phyloP scores from a whole-genome alignment of 1,284 basidiomycete species.

The Phellopilus nigrolimitatus region DNA sequence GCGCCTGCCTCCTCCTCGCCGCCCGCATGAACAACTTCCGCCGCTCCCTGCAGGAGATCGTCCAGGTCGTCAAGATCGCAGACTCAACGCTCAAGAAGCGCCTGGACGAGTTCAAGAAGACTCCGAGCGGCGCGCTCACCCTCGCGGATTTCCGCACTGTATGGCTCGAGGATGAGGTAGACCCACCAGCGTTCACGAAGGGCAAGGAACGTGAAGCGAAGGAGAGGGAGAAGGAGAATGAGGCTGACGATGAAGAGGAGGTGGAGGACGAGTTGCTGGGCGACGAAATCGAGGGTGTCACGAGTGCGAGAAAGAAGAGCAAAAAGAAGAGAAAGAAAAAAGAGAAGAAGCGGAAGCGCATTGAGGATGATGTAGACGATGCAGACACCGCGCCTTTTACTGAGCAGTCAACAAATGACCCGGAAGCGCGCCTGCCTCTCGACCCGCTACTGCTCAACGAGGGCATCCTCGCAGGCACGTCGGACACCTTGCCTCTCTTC shows the following conservation, averaged over 20 bases:
- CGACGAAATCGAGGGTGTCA: conserved; percentile 26
- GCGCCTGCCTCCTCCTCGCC: conserved; percentile 90
- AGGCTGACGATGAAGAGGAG: conserved; percentile 26
- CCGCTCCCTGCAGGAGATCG: conserved; percentile 89
- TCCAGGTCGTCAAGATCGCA: conserved; percentile 98
- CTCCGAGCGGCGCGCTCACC: conserved; percentile 81
- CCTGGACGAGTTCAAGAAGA: conserved; percentile 93
- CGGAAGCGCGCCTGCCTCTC: conserved; percentile 28
- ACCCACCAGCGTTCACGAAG: conserved; percentile 84
- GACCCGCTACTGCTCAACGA: conserved; percentile 43
- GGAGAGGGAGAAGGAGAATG: conserved; percentile 39
- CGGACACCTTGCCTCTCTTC: conserved; percentile 20
- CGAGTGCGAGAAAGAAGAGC: conserved; percentile 26
- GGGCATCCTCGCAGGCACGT: conserved; percentile 38
- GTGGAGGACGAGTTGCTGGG: conserved; percentile 25
- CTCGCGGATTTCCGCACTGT: conserved; percentile 89
- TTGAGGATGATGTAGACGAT: conserved; percentile 36
- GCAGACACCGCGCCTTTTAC: conserved; percentile 25
- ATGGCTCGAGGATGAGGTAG: conserved; percentile 88
- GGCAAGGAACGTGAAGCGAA: conserved; percentile 68
- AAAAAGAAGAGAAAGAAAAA: conserved; percentile 22
- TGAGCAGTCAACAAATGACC: conserved; percentile 20
- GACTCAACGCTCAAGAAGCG: conserved; percentile 92
- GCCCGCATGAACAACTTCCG: conserved; percentile 99
- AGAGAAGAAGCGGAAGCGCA: conserved; percentile 36